Percentiles rank a stretch among this genome's conserved stretches.
Conservation (phyloP, 116 monocot species). For the Iris pallida region DNA sequence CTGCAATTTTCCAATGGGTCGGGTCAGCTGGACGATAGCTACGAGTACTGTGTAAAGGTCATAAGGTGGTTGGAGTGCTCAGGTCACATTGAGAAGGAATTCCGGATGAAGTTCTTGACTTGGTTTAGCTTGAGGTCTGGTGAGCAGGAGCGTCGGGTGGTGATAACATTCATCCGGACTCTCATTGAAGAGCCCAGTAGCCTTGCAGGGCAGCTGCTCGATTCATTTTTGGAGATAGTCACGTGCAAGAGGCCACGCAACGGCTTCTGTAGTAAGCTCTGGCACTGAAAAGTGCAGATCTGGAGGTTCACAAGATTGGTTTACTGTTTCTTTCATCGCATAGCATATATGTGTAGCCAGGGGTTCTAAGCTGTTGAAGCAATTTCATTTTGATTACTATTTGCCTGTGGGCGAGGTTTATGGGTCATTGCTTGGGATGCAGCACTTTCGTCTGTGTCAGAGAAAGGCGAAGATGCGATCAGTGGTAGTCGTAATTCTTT, state of each 20-base stretch:
- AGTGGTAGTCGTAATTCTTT: too few species aligned
- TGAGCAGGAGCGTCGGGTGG: slow-evolving; percentile 83
- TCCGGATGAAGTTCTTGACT: slow-evolving; percentile 91
- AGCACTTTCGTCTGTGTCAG: too few species aligned
- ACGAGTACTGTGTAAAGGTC: slow-evolving; percentile 91
- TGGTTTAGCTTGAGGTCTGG: slow-evolving; percentile 93
- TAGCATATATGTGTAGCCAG: too few species aligned
- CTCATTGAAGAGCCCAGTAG: slow-evolving; percentile 80
- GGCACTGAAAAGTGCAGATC: slow-evolving; percentile 14
- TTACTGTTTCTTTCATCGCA: too few species aligned
- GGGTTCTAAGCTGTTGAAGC: too few species aligned
- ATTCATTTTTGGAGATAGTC: slow-evolving; percentile 78
- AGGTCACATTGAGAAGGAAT: slow-evolving; percentile 75
- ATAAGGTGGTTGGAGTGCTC: slow-evolving; percentile 84
- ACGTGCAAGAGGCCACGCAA: slow-evolving; percentile 54
- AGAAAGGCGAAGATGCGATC: too few species aligned
- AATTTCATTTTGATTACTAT: too few species aligned
- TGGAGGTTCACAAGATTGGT: too few species aligned
- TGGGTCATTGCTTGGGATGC: too few species aligned
- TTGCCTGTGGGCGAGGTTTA: too few species aligned
- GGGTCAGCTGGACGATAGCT: slow-evolving; percentile 72
- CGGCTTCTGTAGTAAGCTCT: slow-evolving; percentile 55
- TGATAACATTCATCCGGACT: slow-evolving; percentile 74
- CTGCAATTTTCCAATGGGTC: slow-evolving; percentile 28
- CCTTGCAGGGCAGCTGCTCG: slow-evolving; percentile 80